Percentiles rank a stretch among this genome's conserved stretches.
phyloP scores from a whole-genome alignment of 2,329 filamentous ascomycete genomes.

The Diplodia corticola region DNA sequence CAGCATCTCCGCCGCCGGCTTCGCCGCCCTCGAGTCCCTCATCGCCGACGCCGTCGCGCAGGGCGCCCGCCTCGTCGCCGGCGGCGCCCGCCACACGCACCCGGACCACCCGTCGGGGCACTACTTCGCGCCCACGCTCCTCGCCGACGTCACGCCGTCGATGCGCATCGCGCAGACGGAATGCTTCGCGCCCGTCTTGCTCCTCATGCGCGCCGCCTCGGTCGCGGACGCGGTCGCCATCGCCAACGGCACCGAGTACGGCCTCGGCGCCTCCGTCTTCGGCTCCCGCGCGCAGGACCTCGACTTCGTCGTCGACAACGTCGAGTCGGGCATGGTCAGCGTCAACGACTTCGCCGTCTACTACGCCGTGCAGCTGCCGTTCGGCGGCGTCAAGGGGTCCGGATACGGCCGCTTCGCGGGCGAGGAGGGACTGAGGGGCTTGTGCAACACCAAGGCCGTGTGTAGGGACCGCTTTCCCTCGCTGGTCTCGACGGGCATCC shows the following conservation, averaged over 20 bases:
- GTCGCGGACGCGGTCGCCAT: conserved; percentile 69
- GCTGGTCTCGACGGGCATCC: conserved; percentile 71
- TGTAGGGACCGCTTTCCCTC: conserved; percentile 70
- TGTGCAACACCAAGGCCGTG: conserved; percentile 87
- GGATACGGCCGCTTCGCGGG: conserved; percentile 92
- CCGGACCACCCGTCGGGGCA: conserved; percentile 75
- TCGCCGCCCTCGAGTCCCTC: conserved; percentile 72
- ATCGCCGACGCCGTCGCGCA: conserved; percentile 73
- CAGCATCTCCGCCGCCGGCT: conserved; percentile 78
- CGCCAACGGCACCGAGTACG: conserved; percentile 82
- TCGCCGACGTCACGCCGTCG: conserved; percentile 80
- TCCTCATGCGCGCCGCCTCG: conserved; percentile 73
- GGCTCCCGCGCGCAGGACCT: conserved; percentile 65
- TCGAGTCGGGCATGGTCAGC: conserved; percentile 86
- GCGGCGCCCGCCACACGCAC: conserved; percentile 72
- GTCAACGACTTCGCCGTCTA: conserved; percentile 94
- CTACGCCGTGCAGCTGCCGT: conserved; percentile 92
- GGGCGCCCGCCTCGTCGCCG: conserved; percentile 79
- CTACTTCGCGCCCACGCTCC: conserved; percentile 89
- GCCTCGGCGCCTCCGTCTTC: conserved; percentile 86
- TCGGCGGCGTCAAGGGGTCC: conserved; percentile 85
- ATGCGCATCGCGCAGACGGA: conserved; percentile 91
- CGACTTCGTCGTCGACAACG: conserved; percentile 62
- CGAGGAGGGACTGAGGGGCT: conserved; percentile 76
- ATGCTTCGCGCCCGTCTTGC: conserved; percentile 89